Evolutionary conservation across 805 yeast genomes (phyloP).

Genomic region (Spathaspora boniae): DNA sequence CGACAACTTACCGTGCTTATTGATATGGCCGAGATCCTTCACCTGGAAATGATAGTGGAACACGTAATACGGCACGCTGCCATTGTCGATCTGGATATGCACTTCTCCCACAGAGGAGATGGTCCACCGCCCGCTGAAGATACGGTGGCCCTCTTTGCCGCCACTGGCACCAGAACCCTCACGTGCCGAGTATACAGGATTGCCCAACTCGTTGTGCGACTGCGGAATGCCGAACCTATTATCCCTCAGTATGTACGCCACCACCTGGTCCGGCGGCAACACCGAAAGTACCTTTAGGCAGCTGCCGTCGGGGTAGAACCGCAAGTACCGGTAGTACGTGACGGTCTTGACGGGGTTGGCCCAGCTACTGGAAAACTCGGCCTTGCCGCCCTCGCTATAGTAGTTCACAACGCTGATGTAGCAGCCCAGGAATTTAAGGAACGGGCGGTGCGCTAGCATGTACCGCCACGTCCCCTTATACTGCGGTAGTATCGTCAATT

Average conservation of each 20-base stretch:
- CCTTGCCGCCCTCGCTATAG: constrained; percentile 75
- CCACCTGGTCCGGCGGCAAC: constrained; percentile 65
- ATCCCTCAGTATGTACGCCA: constrained; percentile 47
- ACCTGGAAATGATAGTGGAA: constrained; percentile 65
- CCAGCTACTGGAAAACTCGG: constrained; percentile 65
- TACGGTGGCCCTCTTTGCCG: constrained; percentile 28
- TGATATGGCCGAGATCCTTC: constrained; percentile 51
- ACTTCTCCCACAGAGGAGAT: constrained; percentile 50
- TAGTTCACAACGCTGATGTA: constrained; percentile 85
- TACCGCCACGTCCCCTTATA: constrained; percentile 37
- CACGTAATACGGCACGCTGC: constrained; percentile 56
- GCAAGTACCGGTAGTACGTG: constrained; percentile 80
- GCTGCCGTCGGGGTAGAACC: constrained; percentile 78
- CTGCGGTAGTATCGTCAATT: constrained; percentile 24
- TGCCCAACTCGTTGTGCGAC: constrained; percentile 4
- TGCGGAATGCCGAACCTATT: constrained; percentile 4
- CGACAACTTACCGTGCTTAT: constrained; percentile 63
- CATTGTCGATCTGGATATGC: constrained; percentile 48
- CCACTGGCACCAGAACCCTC: constrained; percentile 6
- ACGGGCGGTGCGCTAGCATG: constrained; percentile 67
- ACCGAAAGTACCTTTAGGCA: constrained; percentile 68
- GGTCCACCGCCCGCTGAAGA: constrained; percentile 54
- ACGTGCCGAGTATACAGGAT: constrained; percentile 1
- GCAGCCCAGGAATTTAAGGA: constrained; percentile 74
- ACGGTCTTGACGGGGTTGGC: constrained; percentile 75